Conservation (phyloP, 2,329 filamentous ascomycete genomes). For the Myriosclerotinia duriaeana region DNA sequence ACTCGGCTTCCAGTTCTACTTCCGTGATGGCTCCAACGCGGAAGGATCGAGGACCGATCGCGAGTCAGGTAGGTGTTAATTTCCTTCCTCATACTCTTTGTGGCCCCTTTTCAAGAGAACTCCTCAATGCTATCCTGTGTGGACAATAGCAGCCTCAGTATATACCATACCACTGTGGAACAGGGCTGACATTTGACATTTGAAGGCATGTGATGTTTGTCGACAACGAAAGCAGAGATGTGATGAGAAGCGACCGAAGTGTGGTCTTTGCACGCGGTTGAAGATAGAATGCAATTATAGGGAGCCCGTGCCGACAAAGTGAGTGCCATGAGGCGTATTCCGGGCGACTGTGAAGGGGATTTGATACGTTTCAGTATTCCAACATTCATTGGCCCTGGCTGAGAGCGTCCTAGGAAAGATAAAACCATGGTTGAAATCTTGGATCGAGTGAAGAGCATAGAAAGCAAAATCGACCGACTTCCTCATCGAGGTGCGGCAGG, state of each 20-base stretch:
- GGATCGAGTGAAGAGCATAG: conserved; percentile 54
- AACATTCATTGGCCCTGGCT: conserved; percentile 6
- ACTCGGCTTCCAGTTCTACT: conserved; percentile 5
- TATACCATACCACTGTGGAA: not conserved
- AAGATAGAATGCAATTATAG: conserved; percentile 60
- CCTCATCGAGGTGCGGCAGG: conserved; percentile 22
- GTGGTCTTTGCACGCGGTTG: conserved; percentile 57
- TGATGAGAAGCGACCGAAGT: conserved; percentile 62
- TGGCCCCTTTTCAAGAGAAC: not conserved
- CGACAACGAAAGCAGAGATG: conserved; percentile 62
- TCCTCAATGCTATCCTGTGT: not conserved
- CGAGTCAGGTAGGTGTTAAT: conserved; percentile 10
- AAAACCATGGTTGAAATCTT: conserved; percentile 62
- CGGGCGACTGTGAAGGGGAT: conserved; percentile 7
- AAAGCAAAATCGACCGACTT: conserved; percentile 54
- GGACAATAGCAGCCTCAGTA: not conserved
- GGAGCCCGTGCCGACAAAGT: conserved; percentile 63
- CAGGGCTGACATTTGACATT: conserved; percentile 6
- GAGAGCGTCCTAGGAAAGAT: conserved; percentile 52
- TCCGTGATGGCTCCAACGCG: not conserved
- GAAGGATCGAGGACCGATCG: conserved; percentile 17
- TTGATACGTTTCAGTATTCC: not conserved
- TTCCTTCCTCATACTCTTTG: not conserved
- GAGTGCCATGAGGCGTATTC: conserved; percentile 40
- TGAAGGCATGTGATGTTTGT: conserved; percentile 58